Base-by-base conservation (phyloP, 2,329 filamentous ascomycete species). In the Phyllosticta capitalensis region DNA sequence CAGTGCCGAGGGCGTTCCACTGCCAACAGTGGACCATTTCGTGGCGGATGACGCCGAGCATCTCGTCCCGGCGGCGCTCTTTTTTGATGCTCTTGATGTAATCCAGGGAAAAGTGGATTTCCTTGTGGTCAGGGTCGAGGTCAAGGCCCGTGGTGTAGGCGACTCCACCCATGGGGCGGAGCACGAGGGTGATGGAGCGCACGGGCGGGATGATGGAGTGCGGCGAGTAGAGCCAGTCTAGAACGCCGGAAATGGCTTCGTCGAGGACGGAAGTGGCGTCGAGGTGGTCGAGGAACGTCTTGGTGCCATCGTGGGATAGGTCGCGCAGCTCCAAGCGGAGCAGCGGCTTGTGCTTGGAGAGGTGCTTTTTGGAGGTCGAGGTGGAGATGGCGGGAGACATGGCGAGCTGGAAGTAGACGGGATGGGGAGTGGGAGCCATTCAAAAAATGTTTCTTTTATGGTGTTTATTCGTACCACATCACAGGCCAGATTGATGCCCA, bases 11-110 rank as follows among this genome's bases (percentile, higher is more conserved):
- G 1, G 79, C 87, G 66, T 90, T 86, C 74, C 89, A 88, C 73
- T 97, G 92, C 75, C 88, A 95, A 75, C 91, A 96, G 76, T 97
- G 94, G 14, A 97, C 92, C 63, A 96, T 86, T 74, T 97, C 92
- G 71, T 97, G 92, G 1, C 88, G 87, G 20, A 97, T 73, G 0
- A 97, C 91, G 49, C 94, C 94, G 19, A 83, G 76, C 61, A 96
- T 84, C 75, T 97, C 90, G 48, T 79, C 73, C 63, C 67, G 73
- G 45, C 62, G 65, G 14, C 72, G 65, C 4, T 65, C 62, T 20
- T 69, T 67, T 0, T 79, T 60, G 0, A 77, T 67, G 12, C 64
- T 55, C 1, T 71, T 67, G 65, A 96, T 84, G 76, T 96, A 96
- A 53, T 80, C 76, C 1, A 92, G 83, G 17, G 85, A 91, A 72